phyloP scores from a whole-genome alignment of 345 rosid genomes.

The Eucalyptus shirleyi region DNA sequence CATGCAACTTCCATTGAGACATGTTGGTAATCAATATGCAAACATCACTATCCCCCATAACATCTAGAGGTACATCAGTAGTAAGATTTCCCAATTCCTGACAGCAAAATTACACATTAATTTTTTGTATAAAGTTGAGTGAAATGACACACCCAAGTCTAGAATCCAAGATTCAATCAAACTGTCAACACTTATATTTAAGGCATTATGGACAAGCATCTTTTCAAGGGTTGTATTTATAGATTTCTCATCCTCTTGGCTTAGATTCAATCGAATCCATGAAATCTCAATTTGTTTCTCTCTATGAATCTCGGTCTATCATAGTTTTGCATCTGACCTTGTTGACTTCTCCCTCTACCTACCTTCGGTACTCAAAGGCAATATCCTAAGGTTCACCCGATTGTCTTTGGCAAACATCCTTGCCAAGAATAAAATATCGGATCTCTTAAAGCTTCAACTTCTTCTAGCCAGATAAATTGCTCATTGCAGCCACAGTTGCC shows the following conservation, averaged over 20 bases:
- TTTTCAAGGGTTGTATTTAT: neutral
- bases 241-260: neutral
- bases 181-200: neutral
- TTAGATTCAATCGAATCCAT: too few relatives aligned
- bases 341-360: neutral
- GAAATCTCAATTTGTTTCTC: neutral
- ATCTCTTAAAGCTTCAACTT: neutral
- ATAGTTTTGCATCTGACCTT: neutral
- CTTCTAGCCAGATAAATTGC: neutral
- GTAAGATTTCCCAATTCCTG: neutral
- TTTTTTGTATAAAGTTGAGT: neutral
- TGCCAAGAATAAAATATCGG: neutral
- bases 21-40: neutral
- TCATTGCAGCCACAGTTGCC: accelerated
- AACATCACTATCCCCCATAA: neutral
- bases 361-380: neutral
- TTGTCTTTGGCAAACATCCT: neutral
- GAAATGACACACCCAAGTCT: neutral
- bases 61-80: neutral
- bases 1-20: neutral
- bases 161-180: neutral
- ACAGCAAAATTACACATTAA: neutral
- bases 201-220: neutral
- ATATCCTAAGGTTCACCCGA: neutral
- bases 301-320: neutral